Conservation (phyloP, 345 rosid species). For the Erodium maritimum region DNA sequence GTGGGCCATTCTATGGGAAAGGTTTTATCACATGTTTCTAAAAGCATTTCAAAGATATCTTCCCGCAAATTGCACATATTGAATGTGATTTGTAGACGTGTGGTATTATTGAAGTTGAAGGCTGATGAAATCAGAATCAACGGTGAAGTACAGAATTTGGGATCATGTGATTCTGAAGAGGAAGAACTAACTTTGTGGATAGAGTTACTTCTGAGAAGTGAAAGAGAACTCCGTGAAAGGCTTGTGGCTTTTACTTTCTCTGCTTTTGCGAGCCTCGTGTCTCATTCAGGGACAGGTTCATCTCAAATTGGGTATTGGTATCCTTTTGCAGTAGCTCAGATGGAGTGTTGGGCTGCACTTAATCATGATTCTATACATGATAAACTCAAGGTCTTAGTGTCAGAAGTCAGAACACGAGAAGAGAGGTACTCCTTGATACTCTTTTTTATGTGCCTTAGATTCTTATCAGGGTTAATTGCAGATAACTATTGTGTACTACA, state of each 20-base stretch:
- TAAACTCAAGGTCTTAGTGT: constrained; percentile 34
- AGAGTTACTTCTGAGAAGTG: constrained; percentile 48
- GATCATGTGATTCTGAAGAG: constrained; percentile 15
- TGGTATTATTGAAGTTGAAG: constrained; percentile 44
- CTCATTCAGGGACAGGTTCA: constrained; percentile 13
- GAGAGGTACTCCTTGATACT: constrained; percentile 25
- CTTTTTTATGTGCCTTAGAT: background rate
- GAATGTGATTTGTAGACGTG: constrained; percentile 54
- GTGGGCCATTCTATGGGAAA: constrained; percentile 27
- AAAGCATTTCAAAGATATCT: constrained; percentile 32
- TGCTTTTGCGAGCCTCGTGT: constrained; percentile 22
- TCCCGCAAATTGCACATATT: constrained; percentile 70
- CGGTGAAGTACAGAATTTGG: constrained; percentile 21
- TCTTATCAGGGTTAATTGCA: too few species aligned
- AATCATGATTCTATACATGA: constrained; percentile 17
- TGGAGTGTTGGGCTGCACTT: constrained; percentile 60
- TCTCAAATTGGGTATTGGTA: constrained; percentile 29
- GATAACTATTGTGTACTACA: too few species aligned
- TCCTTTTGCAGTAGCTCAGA: constrained; percentile 59
- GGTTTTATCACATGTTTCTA: constrained; percentile 27
- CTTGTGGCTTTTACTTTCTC: constrained; percentile 50
- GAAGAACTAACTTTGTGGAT: constrained; percentile 40
- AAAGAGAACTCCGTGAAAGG: constrained; percentile 76
- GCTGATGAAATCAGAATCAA: constrained; percentile 51
- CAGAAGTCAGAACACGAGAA: constrained; percentile 25